phyloP scores from a whole-genome alignment of 2,329 filamentous ascomycete genomes.

The Pochonia chlamydosporia region DNA sequence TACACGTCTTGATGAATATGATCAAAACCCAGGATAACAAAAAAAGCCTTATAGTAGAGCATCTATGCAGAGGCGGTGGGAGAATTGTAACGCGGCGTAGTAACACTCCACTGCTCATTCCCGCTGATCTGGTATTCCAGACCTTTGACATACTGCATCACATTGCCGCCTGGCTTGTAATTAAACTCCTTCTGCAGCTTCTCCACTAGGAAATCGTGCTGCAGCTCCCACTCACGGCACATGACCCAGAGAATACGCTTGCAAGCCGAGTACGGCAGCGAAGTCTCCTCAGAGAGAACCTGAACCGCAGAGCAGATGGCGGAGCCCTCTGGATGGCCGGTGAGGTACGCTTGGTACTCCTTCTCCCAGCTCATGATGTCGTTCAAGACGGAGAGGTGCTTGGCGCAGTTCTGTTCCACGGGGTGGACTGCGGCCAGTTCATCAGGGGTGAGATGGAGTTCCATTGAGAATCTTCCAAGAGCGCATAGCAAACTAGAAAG shows the following conservation, averaged over 20 bases:
- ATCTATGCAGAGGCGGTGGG: not conserved
- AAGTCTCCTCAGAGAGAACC: not conserved
- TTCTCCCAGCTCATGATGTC: conserved; percentile 37
- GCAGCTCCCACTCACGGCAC: not conserved
- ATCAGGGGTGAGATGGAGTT: not conserved
- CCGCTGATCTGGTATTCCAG: not conserved
- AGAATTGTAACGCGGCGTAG: not conserved
- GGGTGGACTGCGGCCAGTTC: conserved; percentile 19
- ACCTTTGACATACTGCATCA: not conserved
- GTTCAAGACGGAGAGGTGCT: conserved; percentile 34
- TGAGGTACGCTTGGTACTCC: conserved; percentile 15
- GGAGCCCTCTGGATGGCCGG: not conserved
- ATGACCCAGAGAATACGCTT: not conserved
- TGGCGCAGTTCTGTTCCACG: conserved; percentile 28
- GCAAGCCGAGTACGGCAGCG: not conserved
- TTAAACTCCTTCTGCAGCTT: not conserved
- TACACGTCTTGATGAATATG: too few species aligned
- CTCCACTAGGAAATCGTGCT: not conserved
- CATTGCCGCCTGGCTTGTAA: too few species aligned
- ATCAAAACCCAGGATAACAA: too few species aligned
- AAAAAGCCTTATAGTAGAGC: too few species aligned
- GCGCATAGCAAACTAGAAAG: conserved; percentile 10
- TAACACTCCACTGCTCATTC: not conserved
- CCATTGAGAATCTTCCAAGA: not conserved
- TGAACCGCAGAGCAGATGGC: not conserved